phyloP scores from a whole-genome alignment of 208 protist genomes.

The Strigomonas culicis region DNA sequence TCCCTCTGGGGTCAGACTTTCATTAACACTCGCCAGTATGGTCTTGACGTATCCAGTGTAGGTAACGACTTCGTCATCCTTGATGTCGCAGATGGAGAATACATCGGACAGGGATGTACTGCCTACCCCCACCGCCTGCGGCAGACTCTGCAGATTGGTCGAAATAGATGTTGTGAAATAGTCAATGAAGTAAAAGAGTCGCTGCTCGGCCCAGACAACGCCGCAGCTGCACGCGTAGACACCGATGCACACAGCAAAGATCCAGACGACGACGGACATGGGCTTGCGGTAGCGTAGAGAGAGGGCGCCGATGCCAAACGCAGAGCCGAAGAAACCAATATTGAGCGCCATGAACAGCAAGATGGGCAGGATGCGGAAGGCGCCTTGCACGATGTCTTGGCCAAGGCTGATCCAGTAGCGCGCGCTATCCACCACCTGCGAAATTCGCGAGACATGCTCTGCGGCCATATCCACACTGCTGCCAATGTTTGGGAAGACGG shows the following conservation, averaged over 20 bases:
- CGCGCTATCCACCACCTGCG: slow-evolving; percentile 14
- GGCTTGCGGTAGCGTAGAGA: slow-evolving; percentile 16
- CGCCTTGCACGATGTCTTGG: slow-evolving; percentile 29
- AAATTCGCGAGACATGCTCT: slow-evolving; percentile 3
- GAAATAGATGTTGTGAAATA: too few relatives aligned
- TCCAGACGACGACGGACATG: slow-evolving; percentile 20
- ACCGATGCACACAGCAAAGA: slow-evolving; percentile 23
- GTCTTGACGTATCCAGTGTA: slow-evolving; percentile 19
- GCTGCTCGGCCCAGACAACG: slow-evolving; percentile 20
- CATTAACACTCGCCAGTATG: slow-evolving; percentile 20
- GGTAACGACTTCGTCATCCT: slow-evolving; percentile 14
- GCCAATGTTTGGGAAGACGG: slow-evolving; percentile 21
- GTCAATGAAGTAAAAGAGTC: slow-evolving; percentile 8
- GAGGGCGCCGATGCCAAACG: slow-evolving; percentile 20
- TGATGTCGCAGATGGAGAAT: slow-evolving; percentile 27
- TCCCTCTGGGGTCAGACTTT: slow-evolving; percentile 8
- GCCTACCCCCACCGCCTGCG: slow-evolving; percentile 14
- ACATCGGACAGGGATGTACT: slow-evolving; percentile 23
- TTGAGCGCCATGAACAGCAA: slow-evolving; percentile 30
- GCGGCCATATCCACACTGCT: slow-evolving; percentile 16
- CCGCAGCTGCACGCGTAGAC: slow-evolving; percentile 23
- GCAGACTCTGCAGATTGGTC: too few relatives aligned
- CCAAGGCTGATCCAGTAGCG: slow-evolving; percentile 21
- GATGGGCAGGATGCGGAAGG: slow-evolving; percentile 27
- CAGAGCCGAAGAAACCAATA: slow-evolving; percentile 23